These are phyloP conservation scores for Arctium lappa DNA, from an alignment of 129 eudicot species.

Conservation along the genomic window DNA sequence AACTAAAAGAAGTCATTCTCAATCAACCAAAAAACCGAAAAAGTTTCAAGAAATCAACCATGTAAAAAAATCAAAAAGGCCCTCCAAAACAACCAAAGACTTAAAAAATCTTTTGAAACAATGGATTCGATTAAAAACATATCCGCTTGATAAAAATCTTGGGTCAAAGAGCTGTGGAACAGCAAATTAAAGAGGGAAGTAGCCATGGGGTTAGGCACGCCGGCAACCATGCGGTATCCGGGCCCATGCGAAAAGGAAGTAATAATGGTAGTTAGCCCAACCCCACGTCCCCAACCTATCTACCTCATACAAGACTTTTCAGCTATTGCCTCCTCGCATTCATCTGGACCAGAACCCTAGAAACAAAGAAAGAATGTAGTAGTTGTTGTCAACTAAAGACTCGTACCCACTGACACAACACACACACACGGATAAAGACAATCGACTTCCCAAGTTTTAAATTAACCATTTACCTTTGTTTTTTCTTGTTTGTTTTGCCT, in stretches of 20 bases:
- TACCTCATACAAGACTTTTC: constrained; percentile 29
- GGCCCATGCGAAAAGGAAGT: constrained; percentile 4
- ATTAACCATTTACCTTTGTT: neutral
- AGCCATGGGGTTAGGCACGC: constrained; percentile 12
- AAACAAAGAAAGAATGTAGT: constrained; percentile 23
- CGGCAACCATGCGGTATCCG: constrained; percentile 27
- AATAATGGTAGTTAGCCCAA: constrained; percentile 19
- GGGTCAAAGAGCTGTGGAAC: too few relatives aligned
- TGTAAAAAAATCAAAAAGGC: too few relatives aligned
- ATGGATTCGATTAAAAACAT: too few relatives aligned
- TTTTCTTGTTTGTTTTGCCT: neutral
- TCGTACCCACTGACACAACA: constrained; percentile 1
- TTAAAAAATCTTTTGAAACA: too few relatives aligned
- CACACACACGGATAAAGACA: neutral
- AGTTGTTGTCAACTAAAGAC: constrained; percentile 7
- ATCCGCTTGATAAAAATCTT: too few relatives aligned
- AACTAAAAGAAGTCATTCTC: too few relatives aligned
- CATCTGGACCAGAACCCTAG: constrained; percentile 27
- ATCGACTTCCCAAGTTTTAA: neutral
- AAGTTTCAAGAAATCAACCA: too few relatives aligned
- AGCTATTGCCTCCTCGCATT: constrained; percentile 24
- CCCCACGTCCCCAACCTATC: neutral
- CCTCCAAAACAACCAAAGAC: too few relatives aligned
- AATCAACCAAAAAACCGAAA: too few relatives aligned
- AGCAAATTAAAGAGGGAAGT: neutral